These are phyloP conservation scores for Alternaria atra DNA, from an alignment of 2,329 filamentous ascomycete genomes.

Conservation along the genomic window DNA sequence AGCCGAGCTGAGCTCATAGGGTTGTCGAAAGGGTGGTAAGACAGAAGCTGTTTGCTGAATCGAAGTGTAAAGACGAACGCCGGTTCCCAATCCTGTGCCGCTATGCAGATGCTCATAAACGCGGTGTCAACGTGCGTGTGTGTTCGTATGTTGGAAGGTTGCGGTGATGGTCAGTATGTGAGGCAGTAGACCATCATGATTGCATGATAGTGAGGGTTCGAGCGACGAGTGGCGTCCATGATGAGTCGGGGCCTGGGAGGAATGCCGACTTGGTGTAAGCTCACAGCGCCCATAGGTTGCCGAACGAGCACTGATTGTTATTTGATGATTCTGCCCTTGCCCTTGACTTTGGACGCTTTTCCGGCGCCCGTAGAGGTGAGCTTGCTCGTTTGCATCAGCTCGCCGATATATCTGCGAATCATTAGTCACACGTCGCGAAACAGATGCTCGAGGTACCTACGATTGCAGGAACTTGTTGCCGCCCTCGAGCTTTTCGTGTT, in stretches of 20 bases:
- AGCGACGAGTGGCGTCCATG: slow-evolving; percentile 43
- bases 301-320: slow-evolving; percentile 42
- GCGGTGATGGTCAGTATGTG: slow-evolving; percentile 28
- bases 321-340: slow-evolving; percentile 49
- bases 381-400: slow-evolving; percentile 82
- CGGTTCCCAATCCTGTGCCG: slow-evolving; percentile 37
- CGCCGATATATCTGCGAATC: slow-evolving; percentile 83
- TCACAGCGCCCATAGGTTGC: slow-evolving; percentile 22
- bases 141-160: slow-evolving; percentile 26
- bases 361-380: slow-evolving; percentile 63
- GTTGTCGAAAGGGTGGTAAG: slow-evolving; percentile 27
- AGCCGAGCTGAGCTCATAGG: slow-evolving; percentile 3
- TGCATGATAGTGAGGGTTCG: slow-evolving; percentile 41
- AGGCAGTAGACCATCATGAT: slow-evolving; percentile 47
- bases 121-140: slow-evolving; percentile 31
- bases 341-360: slow-evolving; percentile 60
- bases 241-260: slow-evolving; percentile 38
- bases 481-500: slow-evolving; percentile 95
- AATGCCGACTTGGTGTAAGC: slow-evolving; percentile 37
- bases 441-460: slow-evolving; percentile 46
- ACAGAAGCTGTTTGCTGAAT: slow-evolving; percentile 37
- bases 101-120: slow-evolving; percentile 51
- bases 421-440: slow-evolving; percentile 22
- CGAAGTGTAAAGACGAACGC: slow-evolving; percentile 41
- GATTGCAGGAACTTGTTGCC: slow-evolving; percentile 95